Evolutionary conservation across 176 grass and related monocot genomes (phyloP).

Genomic region (Stipa capillata): DNA sequence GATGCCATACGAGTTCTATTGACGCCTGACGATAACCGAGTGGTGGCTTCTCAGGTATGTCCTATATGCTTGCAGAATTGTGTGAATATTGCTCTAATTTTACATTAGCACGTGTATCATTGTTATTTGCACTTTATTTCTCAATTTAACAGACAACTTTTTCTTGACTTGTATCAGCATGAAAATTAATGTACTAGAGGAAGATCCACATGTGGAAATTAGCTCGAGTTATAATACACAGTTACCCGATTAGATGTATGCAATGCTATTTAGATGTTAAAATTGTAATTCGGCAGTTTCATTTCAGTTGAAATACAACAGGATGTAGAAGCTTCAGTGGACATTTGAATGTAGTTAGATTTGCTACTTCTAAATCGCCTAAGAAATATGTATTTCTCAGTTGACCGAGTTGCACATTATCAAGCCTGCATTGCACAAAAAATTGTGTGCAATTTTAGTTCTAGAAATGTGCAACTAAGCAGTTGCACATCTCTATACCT

Average conservation of each 20-base stretch:
- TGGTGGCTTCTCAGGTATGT: constrained; percentile 91
- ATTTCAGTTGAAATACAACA: neutral
- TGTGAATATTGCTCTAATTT: constrained; percentile 3
- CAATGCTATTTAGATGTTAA: neutral
- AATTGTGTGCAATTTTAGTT: too few relatives aligned
- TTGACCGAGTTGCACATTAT: too few relatives aligned
- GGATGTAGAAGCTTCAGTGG: neutral
- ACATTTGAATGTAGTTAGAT: neutral
- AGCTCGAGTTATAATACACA: neutral
- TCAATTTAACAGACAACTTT: neutral
- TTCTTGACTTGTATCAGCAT: neutral
- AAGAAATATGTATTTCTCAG: too few relatives aligned
- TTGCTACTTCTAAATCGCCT: too few relatives aligned
- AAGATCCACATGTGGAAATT: neutral
- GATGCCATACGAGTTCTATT: constrained; percentile 69
- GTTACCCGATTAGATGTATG: neutral
- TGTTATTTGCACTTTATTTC: neutral
- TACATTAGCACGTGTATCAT: too few relatives aligned
- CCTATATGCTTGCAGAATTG: neutral
- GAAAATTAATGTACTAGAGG: neutral
- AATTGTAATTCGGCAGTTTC: neutral
- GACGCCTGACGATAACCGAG: constrained; percentile 80
- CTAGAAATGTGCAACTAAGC: too few relatives aligned
- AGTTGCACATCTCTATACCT: too few relatives aligned
- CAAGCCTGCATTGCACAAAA: too few relatives aligned